A percentile compares a stretch with the other conserved stretches of the same genome.
Conservation (phyloP, 1,284 basidiomycete species). For the Ustilago sp. region DNA sequence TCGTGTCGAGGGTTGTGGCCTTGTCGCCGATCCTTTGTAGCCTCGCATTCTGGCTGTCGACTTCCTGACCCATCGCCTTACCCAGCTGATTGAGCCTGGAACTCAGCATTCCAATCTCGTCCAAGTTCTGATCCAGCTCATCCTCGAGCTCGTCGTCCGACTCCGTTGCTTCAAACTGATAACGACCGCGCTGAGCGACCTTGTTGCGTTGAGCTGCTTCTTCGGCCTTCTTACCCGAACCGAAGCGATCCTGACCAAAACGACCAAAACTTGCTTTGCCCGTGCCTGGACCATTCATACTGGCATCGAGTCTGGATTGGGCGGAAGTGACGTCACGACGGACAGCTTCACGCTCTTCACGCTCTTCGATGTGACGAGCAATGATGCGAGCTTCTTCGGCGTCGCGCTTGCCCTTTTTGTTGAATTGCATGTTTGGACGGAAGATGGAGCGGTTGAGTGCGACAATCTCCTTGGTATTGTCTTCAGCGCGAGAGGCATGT, state of each 20-base stretch:
- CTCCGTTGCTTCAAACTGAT: constrained; percentile 92
- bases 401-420: constrained; percentile 82
- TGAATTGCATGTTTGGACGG: constrained; percentile 72
- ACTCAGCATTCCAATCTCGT: constrained; percentile 85
- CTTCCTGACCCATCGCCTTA: constrained; percentile 78
- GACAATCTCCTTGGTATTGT: constrained; percentile 93
- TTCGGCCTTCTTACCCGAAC: constrained; percentile 37
- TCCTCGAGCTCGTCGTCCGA: constrained; percentile 90
- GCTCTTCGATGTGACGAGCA: constrained; percentile 89
- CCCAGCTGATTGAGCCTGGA: constrained; percentile 87
- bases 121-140: constrained; percentile 88
- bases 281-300: constrained; percentile 71
- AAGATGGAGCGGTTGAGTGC: constrained; percentile 95
- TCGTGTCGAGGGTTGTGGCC: constrained; percentile 63
- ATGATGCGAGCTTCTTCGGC: constrained; percentile 90
- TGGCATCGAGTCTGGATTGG: constrained; percentile 84
- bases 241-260: constrained; percentile 61
- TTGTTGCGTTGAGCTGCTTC: constrained; percentile 42
- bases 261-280: constrained; percentile 51
- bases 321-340: constrained; percentile 80
- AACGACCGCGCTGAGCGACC: constrained; percentile 80
- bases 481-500: constrained; percentile 86
- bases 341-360: constrained; percentile 76
- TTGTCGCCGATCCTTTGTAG: constrained; percentile 65
- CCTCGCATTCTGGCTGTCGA: constrained; percentile 65